Evolutionary conservation across 768 basidiomycete genomes (phyloP).

Genomic region (Auricularia auricula-judae): DNA sequence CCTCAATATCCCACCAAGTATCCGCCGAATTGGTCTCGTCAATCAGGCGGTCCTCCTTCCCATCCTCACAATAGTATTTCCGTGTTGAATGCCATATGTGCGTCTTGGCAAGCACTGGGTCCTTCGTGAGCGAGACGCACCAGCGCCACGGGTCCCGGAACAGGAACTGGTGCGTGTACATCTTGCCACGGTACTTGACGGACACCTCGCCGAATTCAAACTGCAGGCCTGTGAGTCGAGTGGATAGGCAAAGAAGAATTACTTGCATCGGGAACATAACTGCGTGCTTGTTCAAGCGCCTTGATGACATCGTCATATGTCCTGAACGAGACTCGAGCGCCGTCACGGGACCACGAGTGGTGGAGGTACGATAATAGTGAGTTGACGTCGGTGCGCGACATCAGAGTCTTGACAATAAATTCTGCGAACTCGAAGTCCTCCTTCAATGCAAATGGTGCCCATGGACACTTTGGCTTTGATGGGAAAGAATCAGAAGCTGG

Average conservation of each 20-base stretch:
- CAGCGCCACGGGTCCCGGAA: constrained; percentile 23
- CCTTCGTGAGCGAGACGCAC: constrained; percentile 13
- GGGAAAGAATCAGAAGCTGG: too few species aligned
- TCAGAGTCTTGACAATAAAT: background rate
- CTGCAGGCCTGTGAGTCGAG: constrained; percentile 3
- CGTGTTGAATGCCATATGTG: constrained; percentile 14
- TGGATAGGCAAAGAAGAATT: background rate
- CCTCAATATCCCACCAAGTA: constrained; percentile 20
- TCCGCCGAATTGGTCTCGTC: constrained; percentile 21
- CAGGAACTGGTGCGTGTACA: constrained; percentile 13
- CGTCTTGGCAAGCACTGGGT: constrained; percentile 11
- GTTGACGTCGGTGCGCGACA: background rate
- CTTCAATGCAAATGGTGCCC: background rate
- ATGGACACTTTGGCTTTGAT: background rate
- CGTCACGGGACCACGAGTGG: background rate
- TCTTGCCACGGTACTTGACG: constrained; percentile 10
- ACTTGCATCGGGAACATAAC: background rate
- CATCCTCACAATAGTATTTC: constrained; percentile 15
- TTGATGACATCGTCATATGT: background rate
- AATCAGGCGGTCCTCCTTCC: constrained; percentile 11
- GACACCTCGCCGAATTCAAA: constrained; percentile 12
- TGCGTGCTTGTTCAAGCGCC: background rate
- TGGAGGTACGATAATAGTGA: background rate
- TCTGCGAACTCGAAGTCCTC: constrained; percentile 1
- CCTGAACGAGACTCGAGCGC: background rate